phyloP scores from a whole-genome alignment of 164 flowering plant species.

The Malania oleifera region DNA sequence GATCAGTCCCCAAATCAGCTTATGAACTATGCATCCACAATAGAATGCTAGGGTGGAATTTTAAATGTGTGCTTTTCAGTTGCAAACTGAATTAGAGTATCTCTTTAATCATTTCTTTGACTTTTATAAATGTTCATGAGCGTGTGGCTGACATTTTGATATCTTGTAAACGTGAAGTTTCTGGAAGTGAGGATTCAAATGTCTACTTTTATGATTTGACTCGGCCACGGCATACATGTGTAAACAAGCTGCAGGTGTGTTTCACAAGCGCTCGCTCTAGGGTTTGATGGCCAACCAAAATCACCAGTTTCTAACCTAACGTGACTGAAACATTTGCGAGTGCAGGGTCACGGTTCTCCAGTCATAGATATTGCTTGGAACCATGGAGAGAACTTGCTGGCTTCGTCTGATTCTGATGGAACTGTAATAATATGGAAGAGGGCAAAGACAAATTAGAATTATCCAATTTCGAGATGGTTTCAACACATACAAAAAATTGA shows the following conservation, averaged over 20 bases:
- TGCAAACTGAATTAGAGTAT: too few species aligned
- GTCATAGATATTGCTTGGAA: constrained; percentile 90
- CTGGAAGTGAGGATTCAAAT: constrained; percentile 93
- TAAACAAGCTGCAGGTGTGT: constrained; percentile 90
- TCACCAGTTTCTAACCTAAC: neutral
- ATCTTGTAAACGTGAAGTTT: constrained; percentile 44
- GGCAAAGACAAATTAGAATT: constrained; percentile 55
- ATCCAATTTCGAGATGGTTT: too few species aligned
- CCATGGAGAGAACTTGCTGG: constrained; percentile 92
- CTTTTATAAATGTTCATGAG: too few species aligned
- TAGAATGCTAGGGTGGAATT: too few species aligned
- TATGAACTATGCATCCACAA: too few species aligned
- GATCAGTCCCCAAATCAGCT: too few species aligned
- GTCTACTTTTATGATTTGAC: constrained; percentile 98
- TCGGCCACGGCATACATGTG: constrained; percentile 85
- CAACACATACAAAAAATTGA: too few species aligned
- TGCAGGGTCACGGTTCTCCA: constrained; percentile 88
- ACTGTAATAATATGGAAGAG: constrained; percentile 97
- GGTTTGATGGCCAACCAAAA: neutral
- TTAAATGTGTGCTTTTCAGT: too few species aligned
- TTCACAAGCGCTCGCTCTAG: neutral
- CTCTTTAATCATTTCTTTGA: neutral
- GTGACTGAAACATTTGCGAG: constrained; percentile 1
- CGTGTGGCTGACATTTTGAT: constrained; percentile 6
- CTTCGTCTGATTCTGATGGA: constrained; percentile 94